phyloP scores from a whole-genome alignment of 108 stramenopile genomes.

The Aureococcus anophagefferens region DNA sequence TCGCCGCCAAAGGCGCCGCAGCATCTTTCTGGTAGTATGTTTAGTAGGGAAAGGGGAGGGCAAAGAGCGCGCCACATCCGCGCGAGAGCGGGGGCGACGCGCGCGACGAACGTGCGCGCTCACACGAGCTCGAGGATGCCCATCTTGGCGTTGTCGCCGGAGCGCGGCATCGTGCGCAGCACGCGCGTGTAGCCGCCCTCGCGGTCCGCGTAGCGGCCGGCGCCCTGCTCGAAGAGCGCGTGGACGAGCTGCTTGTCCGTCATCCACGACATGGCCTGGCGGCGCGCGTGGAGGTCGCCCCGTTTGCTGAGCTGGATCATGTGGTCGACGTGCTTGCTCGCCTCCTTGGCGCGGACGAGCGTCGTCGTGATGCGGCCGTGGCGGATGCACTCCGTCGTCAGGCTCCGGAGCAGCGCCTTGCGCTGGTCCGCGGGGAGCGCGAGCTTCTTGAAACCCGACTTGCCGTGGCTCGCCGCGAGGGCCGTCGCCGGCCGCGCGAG shows the following conservation, averaged over 20 bases:
- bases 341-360: slow-evolving; percentile 74
- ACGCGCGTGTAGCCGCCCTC: slow-evolving; percentile 87
- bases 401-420: slow-evolving; percentile 84
- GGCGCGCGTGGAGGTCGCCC: slow-evolving; percentile 82
- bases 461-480: slow-evolving; percentile 20
- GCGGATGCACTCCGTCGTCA: slow-evolving; percentile 90
- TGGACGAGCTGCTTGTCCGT: slow-evolving; percentile 94
- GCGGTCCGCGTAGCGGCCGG: slow-evolving; percentile 75
- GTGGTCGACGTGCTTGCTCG: slow-evolving; percentile 89
- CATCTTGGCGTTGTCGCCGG: slow-evolving; percentile 94
- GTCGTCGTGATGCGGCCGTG: slow-evolving; percentile 97
- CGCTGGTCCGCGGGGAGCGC: slow-evolving; percentile 89
- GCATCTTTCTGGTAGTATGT: no score
- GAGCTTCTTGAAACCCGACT: slow-evolving; percentile 51
- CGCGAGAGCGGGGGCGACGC: no score
- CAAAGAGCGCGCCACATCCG: no score
- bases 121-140: slow-evolving; percentile 89
- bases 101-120: no score
- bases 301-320: slow-evolving; percentile 88
- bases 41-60: no score
- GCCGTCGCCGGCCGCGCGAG: no score
- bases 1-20: no score
- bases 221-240: slow-evolving; percentile 82
- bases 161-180: slow-evolving; percentile 76
- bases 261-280: slow-evolving; percentile 83